Base-by-base conservation (phyloP, 495 filamentous ascomycete genomes). In the Parathielavia appendiculata region DNA sequence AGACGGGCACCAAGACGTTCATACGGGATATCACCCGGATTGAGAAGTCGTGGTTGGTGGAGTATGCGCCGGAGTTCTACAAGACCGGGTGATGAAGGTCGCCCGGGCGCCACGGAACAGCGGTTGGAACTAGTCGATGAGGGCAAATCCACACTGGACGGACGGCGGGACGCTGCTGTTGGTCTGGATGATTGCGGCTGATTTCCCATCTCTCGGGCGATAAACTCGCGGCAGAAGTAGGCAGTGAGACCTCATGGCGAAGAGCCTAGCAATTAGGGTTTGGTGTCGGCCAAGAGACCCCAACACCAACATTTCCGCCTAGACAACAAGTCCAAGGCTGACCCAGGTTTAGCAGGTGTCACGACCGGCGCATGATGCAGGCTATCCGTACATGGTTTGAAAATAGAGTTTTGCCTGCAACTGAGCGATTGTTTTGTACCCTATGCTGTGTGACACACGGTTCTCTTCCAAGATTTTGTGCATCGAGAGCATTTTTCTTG, bases 11-110 rank as follows among this genome's bases (percentile, higher is more conserved):
- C 56, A 97, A 97, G 77, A 91, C 82, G 0, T 97, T 86, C 62
- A 96, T 98, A 55, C 80, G 92, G 44, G 93, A 98, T 75, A 75
- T 96, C 54, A 93, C 87, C 6, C 91, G 87, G 77, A 90, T 97
- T 57, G 87, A 96, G 71, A 96, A 89, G 78, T 78, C 76, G 45
- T 98, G 92, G 86, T 79, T 98, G 60, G 61, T 93, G 49, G 92
- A 97, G 71, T 95, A 91, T 81, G 90, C 89, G 23, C 83, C 88
- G 0, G 83, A 85, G 45, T 97, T 88, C 68, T 97, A 97, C 73
- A 81, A 81, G 62, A 72, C 89, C 1, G 56, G 30, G 17, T 62
- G 39, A 62, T 4, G 16, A 6, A 1, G 26, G 12, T 17, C n/a
- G n/a, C n/a, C n/a, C n/a, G n/a, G n/a, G n/a, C n/a, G n/a, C n/a